These are phyloP conservation scores for Mollisiaceae sp. DNA, from an alignment of 2,329 filamentous ascomycete genomes.

Conservation along the genomic window DNA sequence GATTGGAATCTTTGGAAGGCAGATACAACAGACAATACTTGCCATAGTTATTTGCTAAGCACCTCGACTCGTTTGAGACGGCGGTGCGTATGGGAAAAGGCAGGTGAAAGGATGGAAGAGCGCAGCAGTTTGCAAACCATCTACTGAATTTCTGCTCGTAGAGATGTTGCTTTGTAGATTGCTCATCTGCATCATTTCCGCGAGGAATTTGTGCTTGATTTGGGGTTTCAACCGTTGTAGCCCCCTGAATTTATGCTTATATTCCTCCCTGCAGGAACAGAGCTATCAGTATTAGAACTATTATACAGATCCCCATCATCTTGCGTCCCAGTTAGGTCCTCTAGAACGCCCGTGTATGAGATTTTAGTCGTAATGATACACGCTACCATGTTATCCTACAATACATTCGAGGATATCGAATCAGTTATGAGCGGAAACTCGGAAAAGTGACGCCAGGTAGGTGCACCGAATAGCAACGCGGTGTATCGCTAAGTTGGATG, in stretches of 20 bases:
- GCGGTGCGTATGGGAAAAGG: neutral
- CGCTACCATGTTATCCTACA: slow-evolving; percentile 4
- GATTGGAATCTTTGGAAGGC: neutral
- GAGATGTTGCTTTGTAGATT: neutral
- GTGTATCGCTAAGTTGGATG: neutral
- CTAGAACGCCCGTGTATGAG: slow-evolving; percentile 1
- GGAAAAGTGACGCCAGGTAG: neutral
- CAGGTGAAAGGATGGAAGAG: neutral
- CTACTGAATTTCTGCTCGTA: neutral
- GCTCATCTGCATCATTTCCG: neutral
- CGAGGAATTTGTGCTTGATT: slow-evolving; percentile 1
- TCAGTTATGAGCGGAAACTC: neutral
- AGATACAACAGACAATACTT: neutral
- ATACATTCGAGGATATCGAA: neutral
- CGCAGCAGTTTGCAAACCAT: neutral
- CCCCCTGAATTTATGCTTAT: neutral
- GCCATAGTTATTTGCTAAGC: neutral
- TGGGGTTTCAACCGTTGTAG: neutral
- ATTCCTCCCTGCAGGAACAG: neutral
- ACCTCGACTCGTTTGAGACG: neutral
- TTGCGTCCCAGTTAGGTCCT: neutral
- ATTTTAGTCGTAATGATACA: neutral
- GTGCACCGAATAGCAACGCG: neutral
- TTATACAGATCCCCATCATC: neutral
- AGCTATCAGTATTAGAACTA: neutral